Evolutionary conservation across 2,329 filamentous ascomycete species (phyloP), one percentile per base, ranked within the genome.

Genomic region (Canariomyces notabilis): DNA sequence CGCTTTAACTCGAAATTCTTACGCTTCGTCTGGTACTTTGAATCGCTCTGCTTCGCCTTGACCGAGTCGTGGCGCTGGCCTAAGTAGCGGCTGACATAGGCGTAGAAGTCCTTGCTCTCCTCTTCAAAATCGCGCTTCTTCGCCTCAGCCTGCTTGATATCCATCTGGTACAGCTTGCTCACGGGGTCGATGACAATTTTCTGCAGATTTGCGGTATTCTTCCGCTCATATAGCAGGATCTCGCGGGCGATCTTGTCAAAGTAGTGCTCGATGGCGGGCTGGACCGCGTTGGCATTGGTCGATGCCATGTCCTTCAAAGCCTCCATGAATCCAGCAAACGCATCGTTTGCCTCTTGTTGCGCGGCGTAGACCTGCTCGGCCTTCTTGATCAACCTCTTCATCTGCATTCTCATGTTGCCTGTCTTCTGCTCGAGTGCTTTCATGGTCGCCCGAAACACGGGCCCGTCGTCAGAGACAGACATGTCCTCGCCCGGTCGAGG

Each of bases 41-140:
- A 86, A 65, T 98, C 93, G 58, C 89, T 96, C 69, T 97, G 97
- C 76, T 98, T 98, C 64, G 95, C 87, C 68, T 97, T 98, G 59
- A 95, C 75, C 6, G 91, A 94, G 66, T 98, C 93, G 63, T 94
- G 89, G 35, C 91, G 81, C 64, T 97, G 91, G 23, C 93, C 93
- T n/a, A 98, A 79, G 67, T 98, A 98, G 37, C 89, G 83, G 52
- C 89, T 87, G 41, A 97, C 87, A 63, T 95, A 98, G 52, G 86
- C 83, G 67, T 98, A 98, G 68, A 95, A 98, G 64, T 98, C 93
- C 64, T 95, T 93, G 71, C 91, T 97, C 65, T 98, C 93, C 61
- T 98, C 93, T 54, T 98, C 93, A 59, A 98, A 98, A 58, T 97
- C 93, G 55, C 93, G 89, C 68, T 93, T 95, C 72, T 98, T 98